phyloP scores from a whole-genome alignment of 1,284 basidiomycete species.

The Rhodotorula sp. region DNA sequence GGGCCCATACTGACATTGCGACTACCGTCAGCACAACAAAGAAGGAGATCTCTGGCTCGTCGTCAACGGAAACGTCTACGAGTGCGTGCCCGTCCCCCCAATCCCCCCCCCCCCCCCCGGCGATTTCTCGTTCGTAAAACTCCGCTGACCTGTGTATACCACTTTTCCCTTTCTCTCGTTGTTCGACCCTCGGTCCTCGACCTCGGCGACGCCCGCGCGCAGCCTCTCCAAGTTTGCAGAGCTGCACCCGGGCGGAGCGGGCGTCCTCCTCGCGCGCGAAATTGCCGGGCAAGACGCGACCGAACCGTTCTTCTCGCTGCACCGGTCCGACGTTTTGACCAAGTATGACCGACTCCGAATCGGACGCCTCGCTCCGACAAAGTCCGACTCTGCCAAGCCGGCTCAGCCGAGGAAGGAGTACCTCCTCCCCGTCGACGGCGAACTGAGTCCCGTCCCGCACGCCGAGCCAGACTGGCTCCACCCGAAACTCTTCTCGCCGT shows the following conservation, averaged over 20 bases:
- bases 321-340: conserved; percentile 71
- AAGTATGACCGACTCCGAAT: conserved; percentile 48
- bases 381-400: conserved; percentile 54
- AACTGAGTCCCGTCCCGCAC: conserved; percentile 64
- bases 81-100: conserved; percentile 46
- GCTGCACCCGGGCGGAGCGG: conserved; percentile 83
- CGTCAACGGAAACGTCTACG: conserved; percentile 71
- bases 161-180: too few relatives aligned
- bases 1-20: neutral
- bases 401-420: conserved; percentile 47
- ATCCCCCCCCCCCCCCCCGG: conserved; percentile 64
- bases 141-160: too few relatives aligned
- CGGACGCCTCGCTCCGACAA: conserved; percentile 51
- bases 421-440: conserved; percentile 51
- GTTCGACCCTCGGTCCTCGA: too few relatives aligned
- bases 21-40: conserved; percentile 63
- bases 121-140: too few relatives aligned
- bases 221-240: conserved; percentile 73
- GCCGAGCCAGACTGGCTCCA: conserved; percentile 78
- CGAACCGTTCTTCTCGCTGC: conserved; percentile 76
- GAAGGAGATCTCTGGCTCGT: conserved; percentile 75
- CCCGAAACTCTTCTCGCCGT: conserved; percentile 68
- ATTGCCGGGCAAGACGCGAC: conserved; percentile 62
- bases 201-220: conserved; percentile 44
- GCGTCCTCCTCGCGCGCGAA: conserved; percentile 61